Evolutionary conservation across 1,139 yeast genomes (phyloP).

Genomic region (Magnusiomyces ingens): DNA sequence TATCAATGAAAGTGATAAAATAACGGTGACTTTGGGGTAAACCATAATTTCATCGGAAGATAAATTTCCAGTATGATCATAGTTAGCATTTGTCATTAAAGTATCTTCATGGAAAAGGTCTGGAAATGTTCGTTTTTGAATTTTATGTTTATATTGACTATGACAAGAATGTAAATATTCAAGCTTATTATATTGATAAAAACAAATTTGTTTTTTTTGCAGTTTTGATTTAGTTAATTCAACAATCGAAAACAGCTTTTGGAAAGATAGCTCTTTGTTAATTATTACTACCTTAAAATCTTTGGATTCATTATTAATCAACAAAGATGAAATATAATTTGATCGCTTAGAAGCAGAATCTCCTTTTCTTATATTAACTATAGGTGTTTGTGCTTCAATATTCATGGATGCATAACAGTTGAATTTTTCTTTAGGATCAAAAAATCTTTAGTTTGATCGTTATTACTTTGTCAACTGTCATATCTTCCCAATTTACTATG

Average conservation of each 20-base stretch:
- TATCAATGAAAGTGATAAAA: too few relatives aligned
- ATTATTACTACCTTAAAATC: constrained; percentile 13
- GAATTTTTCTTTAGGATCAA: neutral
- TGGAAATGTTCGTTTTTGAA: too few relatives aligned
- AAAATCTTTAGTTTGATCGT: neutral
- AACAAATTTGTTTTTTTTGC: constrained; percentile 4
- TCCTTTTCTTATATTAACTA: constrained; percentile 16
- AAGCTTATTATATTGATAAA: constrained; percentile 23
- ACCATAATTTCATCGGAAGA: too few relatives aligned
- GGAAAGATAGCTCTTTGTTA: constrained; percentile 20
- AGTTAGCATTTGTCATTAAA: too few relatives aligned
- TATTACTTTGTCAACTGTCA: too few relatives aligned
- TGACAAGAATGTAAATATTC: too few relatives aligned
- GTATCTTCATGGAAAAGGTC: too few relatives aligned
- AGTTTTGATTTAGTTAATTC: constrained; percentile 23
- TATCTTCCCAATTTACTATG: neutral
- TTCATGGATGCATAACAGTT: neutral
- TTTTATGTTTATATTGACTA: too few relatives aligned
- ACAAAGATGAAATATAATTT: constrained; percentile 9
- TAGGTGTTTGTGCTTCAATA: neutral
- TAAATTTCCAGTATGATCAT: too few relatives aligned
- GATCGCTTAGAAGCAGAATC: constrained; percentile 18
- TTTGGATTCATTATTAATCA: constrained; percentile 5
- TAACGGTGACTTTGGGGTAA: too few relatives aligned
- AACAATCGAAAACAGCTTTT: constrained; percentile 25